Evolutionary conservation across 352 stramenopile species (phyloP).

Genomic region (Phytophthora hybrid): DNA sequence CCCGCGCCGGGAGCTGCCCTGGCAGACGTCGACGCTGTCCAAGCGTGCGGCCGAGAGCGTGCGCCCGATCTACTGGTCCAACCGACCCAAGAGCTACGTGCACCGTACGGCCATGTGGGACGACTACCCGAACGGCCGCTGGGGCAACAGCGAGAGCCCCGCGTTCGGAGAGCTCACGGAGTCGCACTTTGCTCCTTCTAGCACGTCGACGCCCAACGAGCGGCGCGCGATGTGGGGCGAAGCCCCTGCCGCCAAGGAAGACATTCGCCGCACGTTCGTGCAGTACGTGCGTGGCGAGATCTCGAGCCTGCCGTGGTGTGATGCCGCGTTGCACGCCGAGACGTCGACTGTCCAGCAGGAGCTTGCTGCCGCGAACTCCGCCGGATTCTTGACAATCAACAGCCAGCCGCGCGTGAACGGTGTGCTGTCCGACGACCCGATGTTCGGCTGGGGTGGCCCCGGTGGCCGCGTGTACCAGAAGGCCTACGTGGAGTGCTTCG

Average conservation of each 20-base stretch:
- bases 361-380: slow-evolving; percentile 78
- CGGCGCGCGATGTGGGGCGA: slow-evolving; percentile 96
- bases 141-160: slow-evolving; percentile 95
- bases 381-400: slow-evolving; percentile 98
- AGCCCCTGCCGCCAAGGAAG: slow-evolving; percentile 83
- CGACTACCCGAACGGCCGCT: slow-evolving; percentile 97
- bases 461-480: slow-evolving; percentile 99
- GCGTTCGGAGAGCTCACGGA: slow-evolving; percentile 97
- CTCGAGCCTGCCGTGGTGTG: slow-evolving; percentile 97
- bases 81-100: slow-evolving; percentile 98
- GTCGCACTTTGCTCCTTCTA: slow-evolving; percentile 93
- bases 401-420: slow-evolving; percentile 94
- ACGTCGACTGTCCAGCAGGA: slow-evolving; percentile 89
- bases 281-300: slow-evolving; percentile 97
- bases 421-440: slow-evolving; percentile 87
- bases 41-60: slow-evolving; percentile 92
- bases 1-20: slow-evolving; percentile 88
- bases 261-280: slow-evolving; percentile 97
- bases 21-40: slow-evolving; percentile 91
- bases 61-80: slow-evolving; percentile 99
- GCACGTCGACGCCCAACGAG: slow-evolving; percentile 62
- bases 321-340: slow-evolving; percentile 95
- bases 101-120: slow-evolving; percentile 98
- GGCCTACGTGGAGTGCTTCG: slow-evolving; percentile 99
- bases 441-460: slow-evolving; percentile 97